Evolutionary conservation across 345 rosid species (phyloP), one percentile per base, ranked within the genome.

Genomic region (Odontarrhena argentea): DNA sequence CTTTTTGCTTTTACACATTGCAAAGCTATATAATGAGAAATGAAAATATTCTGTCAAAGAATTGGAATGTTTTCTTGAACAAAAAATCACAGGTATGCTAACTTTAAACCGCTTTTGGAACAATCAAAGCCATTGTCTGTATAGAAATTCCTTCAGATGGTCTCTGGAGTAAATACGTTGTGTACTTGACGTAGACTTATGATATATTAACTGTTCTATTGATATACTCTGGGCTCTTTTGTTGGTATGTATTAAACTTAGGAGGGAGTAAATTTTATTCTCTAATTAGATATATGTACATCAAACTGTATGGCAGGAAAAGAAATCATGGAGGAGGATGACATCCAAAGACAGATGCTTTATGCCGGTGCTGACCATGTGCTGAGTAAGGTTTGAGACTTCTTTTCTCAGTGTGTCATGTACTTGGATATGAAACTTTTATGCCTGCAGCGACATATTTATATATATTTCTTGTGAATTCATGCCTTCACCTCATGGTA

Each of bases 361-460:
- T 58, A 59, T 68, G 84, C 92, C 46, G 78, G 77, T 63, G 83
- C 88, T 79, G 95, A 89, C 79, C 88, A 86, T 70, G 78, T 83
- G 62, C 71, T 92, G 51, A 77, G 78, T 67, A 89, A 92, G 98
- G 98, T 92, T 79, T 74, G 91, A 52, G 26, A 60, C 46, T 73
- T 78, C 43, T 8, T 37, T 25, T 45, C 18, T 38, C 55, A 43
- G 15, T 58, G 24, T 18, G 5, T 61, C 63, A 41, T 55, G 26
- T 55, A 56, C 49, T 58, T 47, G 34, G 35, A 42, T 52, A 59
- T 67, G 52, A 26, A 37, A n/a, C 22, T 52, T 46, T 52, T 22
- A 55, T 37, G 36, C 67, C 55, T 43, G 43, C 22, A 22, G 14
- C 32, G 38, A 35, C 34, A 8, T 43, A 8, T 30, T 22, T 42